Percentiles rank a stretch among this genome's conserved stretches.
phyloP scores from a whole-genome alignment of 179 eudicot species.

The Beta corolliflora region DNA sequence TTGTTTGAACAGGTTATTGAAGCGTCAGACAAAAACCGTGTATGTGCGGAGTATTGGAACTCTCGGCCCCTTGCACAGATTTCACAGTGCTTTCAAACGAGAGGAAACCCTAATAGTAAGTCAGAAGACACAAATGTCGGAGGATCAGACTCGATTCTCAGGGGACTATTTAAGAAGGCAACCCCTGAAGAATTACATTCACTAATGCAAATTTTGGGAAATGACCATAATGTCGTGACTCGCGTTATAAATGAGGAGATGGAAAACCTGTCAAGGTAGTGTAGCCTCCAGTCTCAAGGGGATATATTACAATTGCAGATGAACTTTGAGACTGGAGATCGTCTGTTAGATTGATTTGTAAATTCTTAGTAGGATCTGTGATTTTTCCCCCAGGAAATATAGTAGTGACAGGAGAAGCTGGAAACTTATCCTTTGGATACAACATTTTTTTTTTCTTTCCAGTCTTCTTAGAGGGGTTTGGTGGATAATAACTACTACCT shows the following conservation, averaged over 20 bases:
- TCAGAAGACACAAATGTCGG: constrained; percentile 29
- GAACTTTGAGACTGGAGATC: constrained; percentile 30
- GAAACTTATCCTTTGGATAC: constrained; percentile 34
- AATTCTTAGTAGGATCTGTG: constrained; percentile 15
- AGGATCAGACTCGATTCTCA: constrained; percentile 44
- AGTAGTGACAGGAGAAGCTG: constrained; percentile 30
- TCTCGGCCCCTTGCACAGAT: constrained; percentile 70
- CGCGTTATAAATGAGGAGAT: constrained; percentile 67
- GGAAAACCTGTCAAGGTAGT: constrained; percentile 48
- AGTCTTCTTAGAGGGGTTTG: constrained; percentile 25
- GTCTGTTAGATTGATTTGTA: constrained; percentile 31
- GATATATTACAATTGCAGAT: constrained; percentile 21
- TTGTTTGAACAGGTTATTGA: constrained; percentile 59
- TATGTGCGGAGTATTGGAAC: constrained; percentile 78
- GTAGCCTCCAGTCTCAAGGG: constrained; percentile 32
- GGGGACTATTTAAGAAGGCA: constrained; percentile 76
- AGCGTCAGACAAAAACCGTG: constrained; percentile 62
- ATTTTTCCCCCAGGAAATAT: background rate
- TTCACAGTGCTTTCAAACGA: constrained; percentile 46
- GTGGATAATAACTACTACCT: constrained; percentile 2
- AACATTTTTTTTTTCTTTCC: constrained; percentile 37
- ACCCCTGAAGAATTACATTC: constrained; percentile 67
- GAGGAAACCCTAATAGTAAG: constrained; percentile 26
- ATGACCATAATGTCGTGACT: constrained; percentile 29
- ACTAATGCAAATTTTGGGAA: constrained; percentile 42